Evolutionary conservation across 495 filamentous ascomycete genomes (phyloP).

Genomic region (Neurospora sp.): DNA sequence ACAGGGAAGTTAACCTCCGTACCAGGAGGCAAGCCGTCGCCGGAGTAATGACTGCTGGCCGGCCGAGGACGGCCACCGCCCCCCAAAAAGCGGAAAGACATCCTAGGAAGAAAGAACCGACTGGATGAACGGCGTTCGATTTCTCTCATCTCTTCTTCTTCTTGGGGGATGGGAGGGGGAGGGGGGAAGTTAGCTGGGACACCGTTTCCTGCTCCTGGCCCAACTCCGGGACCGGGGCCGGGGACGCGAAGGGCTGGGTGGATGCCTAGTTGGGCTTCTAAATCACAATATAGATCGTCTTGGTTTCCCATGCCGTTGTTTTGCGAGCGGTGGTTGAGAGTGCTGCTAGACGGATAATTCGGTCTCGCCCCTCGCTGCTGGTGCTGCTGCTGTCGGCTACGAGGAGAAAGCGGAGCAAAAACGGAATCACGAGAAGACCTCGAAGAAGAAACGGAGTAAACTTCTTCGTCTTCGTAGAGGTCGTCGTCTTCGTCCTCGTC

Average conservation of each 20-base stretch:
- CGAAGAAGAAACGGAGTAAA: neutral
- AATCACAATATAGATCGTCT: slow-evolving; percentile 3
- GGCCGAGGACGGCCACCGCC: slow-evolving; percentile 7
- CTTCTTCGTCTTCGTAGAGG: slow-evolving; percentile 6
- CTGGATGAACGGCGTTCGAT: slow-evolving; percentile 1
- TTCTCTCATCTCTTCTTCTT: neutral
- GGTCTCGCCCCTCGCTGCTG: neutral
- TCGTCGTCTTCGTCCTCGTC: slow-evolving; percentile 12
- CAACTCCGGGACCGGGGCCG: no score
- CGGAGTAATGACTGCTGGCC: slow-evolving; percentile 19
- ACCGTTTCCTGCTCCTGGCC: neutral
- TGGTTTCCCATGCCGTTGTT: neutral
- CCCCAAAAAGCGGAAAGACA: slow-evolving; percentile 23
- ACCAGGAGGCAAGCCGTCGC: slow-evolving; percentile 16
- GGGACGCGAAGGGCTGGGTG: neutral
- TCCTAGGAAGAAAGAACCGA: slow-evolving; percentile 22
- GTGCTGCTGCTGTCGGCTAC: neutral
- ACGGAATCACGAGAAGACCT: neutral
- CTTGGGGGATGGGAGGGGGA: neutral
- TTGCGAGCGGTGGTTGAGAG: neutral
- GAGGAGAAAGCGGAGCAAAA: slow-evolving; percentile 12
- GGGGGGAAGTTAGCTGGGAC: neutral
- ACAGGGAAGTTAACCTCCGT: slow-evolving; percentile 17
- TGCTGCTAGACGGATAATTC: neutral
- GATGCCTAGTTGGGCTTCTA: slow-evolving; percentile 11